Base-by-base conservation (phyloP, 306 rosid genomes). In the Fagus crenata region DNA sequence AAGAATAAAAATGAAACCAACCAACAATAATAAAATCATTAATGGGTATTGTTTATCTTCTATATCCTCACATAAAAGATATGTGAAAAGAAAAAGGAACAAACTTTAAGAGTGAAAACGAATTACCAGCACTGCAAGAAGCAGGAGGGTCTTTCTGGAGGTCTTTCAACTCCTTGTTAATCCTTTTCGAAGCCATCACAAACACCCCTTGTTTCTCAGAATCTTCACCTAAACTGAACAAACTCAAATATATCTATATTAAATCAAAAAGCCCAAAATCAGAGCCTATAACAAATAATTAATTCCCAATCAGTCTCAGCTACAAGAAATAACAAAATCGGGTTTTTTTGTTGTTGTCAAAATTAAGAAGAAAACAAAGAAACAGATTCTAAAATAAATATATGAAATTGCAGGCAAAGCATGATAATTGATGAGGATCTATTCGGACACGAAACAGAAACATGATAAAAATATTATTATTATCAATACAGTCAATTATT, bases 91-190 rank as follows among this genome's bases (percentile, higher is more conserved):
- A 22, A 22, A 22, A 22, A 22, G 28, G 28, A 22, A 22, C 51
- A 46, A n/a, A 1, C 2, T 46, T 9, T 9, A 11, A 36, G 61
- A 68, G 49, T 6, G 12, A 37, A 33, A 0, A 70, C 53, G 7
- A 14, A n/a, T 39, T 41, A 86, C 89, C 89, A 18, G 89, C 86
- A 80, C 86, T 86, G 86, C 89, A 86, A 63, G 86, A 86, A 32
- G 83, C 83, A 6, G 89, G 89, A 17, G 89, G 86, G 42, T 86
- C 89, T 39, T 83, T 82, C 81, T 86, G 86, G 8, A 86, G 81
- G 78, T 86, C 89, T 81, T 86, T 86, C 85, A 82, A 74, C 75
- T 86, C 89, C 85, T 86, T 86, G 80, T 81, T 77, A 72, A 85
- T 85, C 75, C 89, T 56, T 58, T 82, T 85, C 0, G 89, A 85